These are phyloP conservation scores for Scheffersomyces amazonensis DNA, from an alignment of 805 yeast genomes.

Conservation along the genomic window DNA sequence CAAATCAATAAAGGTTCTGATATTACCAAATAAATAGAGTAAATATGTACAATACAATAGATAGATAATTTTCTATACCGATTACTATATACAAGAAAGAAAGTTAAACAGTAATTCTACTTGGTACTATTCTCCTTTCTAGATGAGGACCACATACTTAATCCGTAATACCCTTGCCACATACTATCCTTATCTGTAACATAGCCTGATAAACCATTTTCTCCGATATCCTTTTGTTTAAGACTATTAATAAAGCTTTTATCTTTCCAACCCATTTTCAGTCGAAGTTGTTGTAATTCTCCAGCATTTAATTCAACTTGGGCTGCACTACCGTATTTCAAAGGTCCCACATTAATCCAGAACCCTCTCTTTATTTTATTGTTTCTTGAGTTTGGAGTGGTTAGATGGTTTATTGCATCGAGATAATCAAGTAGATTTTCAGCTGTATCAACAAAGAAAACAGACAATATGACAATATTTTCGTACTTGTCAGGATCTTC, in stretches of 20 bases:
- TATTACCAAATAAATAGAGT: constrained; percentile 16
- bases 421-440: constrained; percentile 78
- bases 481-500: constrained; percentile 21
- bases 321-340: constrained; percentile 87
- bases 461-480: constrained; percentile 57
- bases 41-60: constrained; percentile 6
- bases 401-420: constrained; percentile 49
- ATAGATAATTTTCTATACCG: constrained; percentile 1
- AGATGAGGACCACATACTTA: constrained; percentile 53
- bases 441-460: constrained; percentile 90
- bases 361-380: constrained; percentile 41
- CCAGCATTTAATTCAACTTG: constrained; percentile 68
- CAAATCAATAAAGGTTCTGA: constrained; percentile 64
- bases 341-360: constrained; percentile 93
- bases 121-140: constrained; percentile 19
- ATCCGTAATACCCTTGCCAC: constrained; percentile 79
- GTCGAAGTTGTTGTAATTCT: constrained; percentile 59
- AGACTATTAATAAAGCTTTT: constrained; percentile 11
- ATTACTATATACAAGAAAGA: background rate
- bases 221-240: constrained; percentile 4
- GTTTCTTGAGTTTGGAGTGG: constrained; percentile 6
- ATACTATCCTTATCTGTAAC: constrained; percentile 62
- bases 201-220: constrained; percentile 51
- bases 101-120: background rate
- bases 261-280: constrained; percentile 60